Evolutionary conservation across 2,329 filamentous ascomycete species (phyloP).

Genomic region (Leptographium lundbergii): DNA sequence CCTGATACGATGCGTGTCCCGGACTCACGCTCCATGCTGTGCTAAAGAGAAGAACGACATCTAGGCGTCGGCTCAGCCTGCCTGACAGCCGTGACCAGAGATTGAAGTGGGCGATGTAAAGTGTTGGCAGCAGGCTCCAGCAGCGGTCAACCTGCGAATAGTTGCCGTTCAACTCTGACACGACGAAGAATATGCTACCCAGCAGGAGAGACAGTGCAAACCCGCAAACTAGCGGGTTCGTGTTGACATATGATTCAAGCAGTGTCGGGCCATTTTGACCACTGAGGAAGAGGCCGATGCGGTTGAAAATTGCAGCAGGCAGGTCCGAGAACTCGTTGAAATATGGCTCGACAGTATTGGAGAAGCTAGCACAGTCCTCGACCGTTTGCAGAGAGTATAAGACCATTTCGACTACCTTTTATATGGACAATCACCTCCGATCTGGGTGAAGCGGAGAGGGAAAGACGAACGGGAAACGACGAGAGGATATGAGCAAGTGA

Average conservation of each 20-base stretch:
- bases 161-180: conserved; percentile 79
- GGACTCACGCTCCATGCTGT: conserved; percentile 64
- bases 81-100: conserved; percentile 70
- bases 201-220: conserved; percentile 60
- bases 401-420: conserved; percentile 38
- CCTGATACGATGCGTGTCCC: background rate
- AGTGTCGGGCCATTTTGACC: conserved; percentile 23
- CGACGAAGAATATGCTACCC: conserved; percentile 58
- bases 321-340: conserved; percentile 57
- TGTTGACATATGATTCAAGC: conserved; percentile 61
- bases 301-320: conserved; percentile 49
- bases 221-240: conserved; percentile 72
- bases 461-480: background rate
- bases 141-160: conserved; percentile 92
- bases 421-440: background rate
- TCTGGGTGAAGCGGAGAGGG: too few species aligned
- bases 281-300: conserved; percentile 44
- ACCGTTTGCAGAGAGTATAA: conserved; percentile 60
- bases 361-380: conserved; percentile 64
- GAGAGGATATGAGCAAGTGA: background rate
- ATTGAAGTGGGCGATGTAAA: conserved; percentile 77
- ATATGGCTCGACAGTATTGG: conserved; percentile 63
- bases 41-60: conserved; percentile 59
- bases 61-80: conserved; percentile 55
- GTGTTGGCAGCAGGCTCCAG: conserved; percentile 79